phyloP scores from a whole-genome alignment of 768 basidiomycete species.

The Fibroporia radiculosa region DNA sequence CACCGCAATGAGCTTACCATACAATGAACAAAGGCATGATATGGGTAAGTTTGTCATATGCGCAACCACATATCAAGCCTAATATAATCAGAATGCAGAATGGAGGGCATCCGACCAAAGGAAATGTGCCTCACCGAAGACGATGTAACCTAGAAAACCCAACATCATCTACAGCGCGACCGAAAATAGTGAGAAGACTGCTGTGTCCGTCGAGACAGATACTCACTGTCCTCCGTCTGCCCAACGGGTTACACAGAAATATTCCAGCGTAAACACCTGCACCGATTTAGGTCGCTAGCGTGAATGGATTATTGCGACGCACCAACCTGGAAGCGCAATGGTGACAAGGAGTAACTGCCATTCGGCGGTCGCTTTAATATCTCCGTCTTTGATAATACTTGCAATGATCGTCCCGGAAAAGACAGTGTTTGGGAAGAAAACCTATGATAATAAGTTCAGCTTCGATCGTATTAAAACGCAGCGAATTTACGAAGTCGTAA shows the following conservation, averaged over 20 bases:
- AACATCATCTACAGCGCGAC: slow-evolving; percentile 47
- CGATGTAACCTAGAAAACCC: slow-evolving; percentile 60
- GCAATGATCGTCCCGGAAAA: slow-evolving; percentile 65
- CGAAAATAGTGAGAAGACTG: neutral
- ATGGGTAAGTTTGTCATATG: slow-evolving; percentile 54
- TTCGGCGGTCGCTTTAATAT: slow-evolving; percentile 55
- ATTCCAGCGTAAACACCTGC: slow-evolving; percentile 26
- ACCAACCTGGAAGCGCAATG: slow-evolving; percentile 54
- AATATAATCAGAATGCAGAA: no score
- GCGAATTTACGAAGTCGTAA: slow-evolving; percentile 50
- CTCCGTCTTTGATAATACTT: slow-evolving; percentile 47
- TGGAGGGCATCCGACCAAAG: neutral
- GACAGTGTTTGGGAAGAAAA: slow-evolving; percentile 68
- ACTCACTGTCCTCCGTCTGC: slow-evolving; percentile 50
- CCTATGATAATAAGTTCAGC: slow-evolving; percentile 22
- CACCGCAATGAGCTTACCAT: slow-evolving; percentile 35
- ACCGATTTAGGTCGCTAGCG: neutral
- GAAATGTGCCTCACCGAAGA: slow-evolving; percentile 38
- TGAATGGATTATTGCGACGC: neutral
- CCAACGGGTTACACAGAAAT: slow-evolving; percentile 42
- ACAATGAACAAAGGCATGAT: slow-evolving; percentile 60
- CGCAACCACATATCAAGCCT: slow-evolving; percentile 51
- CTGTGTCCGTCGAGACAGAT: neutral
- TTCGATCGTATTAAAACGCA: neutral
- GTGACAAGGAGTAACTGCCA: slow-evolving; percentile 58